phyloP scores from a whole-genome alignment of 148 eudicot genomes.

The Silene latifolia region DNA sequence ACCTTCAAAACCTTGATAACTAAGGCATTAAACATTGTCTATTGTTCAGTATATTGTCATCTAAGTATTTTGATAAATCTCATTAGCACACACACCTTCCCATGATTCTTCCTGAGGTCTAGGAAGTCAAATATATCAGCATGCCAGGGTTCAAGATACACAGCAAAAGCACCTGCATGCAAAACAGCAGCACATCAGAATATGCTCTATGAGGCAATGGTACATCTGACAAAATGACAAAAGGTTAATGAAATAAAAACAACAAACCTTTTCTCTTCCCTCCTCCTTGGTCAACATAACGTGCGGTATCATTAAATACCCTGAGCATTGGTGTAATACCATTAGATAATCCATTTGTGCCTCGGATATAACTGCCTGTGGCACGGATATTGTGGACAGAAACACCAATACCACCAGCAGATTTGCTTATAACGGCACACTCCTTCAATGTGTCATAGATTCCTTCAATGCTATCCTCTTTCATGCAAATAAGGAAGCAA shows the following conservation, averaged over 20 bases:
- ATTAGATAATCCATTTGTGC: slow-evolving; percentile 97
- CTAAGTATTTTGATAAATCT: neutral
- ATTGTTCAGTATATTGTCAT: too few species aligned
- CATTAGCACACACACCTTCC: slow-evolving; percentile 52
- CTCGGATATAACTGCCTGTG: slow-evolving; percentile 93
- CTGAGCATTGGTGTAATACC: slow-evolving; percentile 95
- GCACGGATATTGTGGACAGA: slow-evolving; percentile 92
- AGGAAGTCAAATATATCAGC: slow-evolving; percentile 85
- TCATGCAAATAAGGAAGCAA: slow-evolving; percentile 93
- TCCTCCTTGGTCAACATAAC: slow-evolving; percentile 99
- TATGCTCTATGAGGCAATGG: neutral
- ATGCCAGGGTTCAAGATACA: slow-evolving; percentile 99
- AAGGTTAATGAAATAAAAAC: neutral
- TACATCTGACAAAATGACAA: neutral
- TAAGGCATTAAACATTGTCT: neutral
- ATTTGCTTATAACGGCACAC: slow-evolving; percentile 96
- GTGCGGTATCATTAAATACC: slow-evolving; percentile 95
- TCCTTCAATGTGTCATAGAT: slow-evolving; percentile 87
- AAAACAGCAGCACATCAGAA: neutral
- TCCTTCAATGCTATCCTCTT: slow-evolving; percentile 92
- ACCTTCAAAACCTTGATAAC: neutral
- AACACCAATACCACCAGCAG: slow-evolving; percentile 96
- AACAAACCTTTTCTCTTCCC: slow-evolving; percentile 85
- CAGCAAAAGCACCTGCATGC: slow-evolving; percentile 87
- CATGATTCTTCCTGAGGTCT: slow-evolving; percentile 91